These are phyloP conservation scores for Cystobasidium tubakii DNA, from an alignment of 768 basidiomycete genomes.

Conservation along the genomic window DNA sequence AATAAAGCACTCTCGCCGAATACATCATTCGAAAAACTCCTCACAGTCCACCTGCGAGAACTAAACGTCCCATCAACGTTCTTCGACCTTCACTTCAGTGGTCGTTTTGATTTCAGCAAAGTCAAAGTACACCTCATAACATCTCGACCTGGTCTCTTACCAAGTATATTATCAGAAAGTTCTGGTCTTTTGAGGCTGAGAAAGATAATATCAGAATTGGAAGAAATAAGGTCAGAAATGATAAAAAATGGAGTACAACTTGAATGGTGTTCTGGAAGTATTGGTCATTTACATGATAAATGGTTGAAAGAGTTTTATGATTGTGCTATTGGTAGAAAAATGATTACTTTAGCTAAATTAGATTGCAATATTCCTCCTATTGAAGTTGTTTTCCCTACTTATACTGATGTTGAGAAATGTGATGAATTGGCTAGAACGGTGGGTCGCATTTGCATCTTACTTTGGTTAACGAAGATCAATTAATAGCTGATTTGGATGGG, in stretches of 20 bases:
- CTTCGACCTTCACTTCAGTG: slow-evolving; percentile 17
- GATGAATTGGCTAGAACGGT: slow-evolving; percentile 8
- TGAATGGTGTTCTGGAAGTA: slow-evolving; percentile 25
- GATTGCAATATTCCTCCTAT: slow-evolving; percentile 13
- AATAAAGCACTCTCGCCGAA: not conserved
- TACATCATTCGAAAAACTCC: slow-evolving; percentile 28
- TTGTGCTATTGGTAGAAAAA: slow-evolving; percentile 17
- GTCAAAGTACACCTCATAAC: slow-evolving; percentile 24
- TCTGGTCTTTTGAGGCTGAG: slow-evolving; percentile 20
- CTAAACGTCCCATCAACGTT: slow-evolving; percentile 28
- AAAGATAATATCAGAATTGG: not conserved
- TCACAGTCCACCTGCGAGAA: slow-evolving; percentile 17
- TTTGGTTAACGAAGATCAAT: too few species aligned
- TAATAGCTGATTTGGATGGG: too few species aligned
- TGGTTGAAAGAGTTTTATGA: slow-evolving; percentile 28
- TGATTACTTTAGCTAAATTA: not conserved
- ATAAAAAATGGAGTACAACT: slow-evolving; percentile 23
- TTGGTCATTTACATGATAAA: slow-evolving; percentile 22
- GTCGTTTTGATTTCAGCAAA: slow-evolving; percentile 33
- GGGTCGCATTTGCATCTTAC: not conserved
- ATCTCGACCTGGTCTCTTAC: not conserved
- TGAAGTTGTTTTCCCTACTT: slow-evolving; percentile 36
- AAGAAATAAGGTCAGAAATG: not conserved
- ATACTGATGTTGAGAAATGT: slow-evolving; percentile 9
- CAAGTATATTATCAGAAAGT: not conserved